A percentile compares a stretch with the other conserved stretches of the same genome.
These are phyloP conservation scores for Yamadazyma aaseri DNA, from an alignment of 1,139 yeast species.

Conservation along the genomic window DNA sequence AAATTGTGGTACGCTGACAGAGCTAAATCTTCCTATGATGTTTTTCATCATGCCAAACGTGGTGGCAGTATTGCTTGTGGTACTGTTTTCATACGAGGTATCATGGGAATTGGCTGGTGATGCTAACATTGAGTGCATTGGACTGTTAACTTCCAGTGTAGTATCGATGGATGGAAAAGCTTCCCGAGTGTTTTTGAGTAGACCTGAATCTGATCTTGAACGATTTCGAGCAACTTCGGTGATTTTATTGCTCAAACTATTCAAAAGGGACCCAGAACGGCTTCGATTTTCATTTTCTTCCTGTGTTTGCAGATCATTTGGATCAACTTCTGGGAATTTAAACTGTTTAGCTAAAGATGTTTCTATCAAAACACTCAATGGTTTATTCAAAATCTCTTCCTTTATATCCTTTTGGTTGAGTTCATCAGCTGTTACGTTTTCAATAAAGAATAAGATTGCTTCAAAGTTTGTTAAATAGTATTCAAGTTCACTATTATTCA, in stretches of 20 bases:
- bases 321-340: constrained; percentile 23
- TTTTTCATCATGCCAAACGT: constrained; percentile 32
- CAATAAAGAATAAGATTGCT: constrained; percentile 39
- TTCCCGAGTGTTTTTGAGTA: constrained; percentile 24
- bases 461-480: constrained; percentile 46
- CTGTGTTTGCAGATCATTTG: neutral
- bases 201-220: constrained; percentile 35
- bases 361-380: constrained; percentile 31
- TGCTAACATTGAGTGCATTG: constrained; percentile 2
- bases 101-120: constrained; percentile 15
- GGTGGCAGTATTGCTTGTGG: no score
- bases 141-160: constrained; percentile 13
- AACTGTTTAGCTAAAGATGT: constrained; percentile 30
- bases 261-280: constrained; percentile 40
- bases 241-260: constrained; percentile 32
- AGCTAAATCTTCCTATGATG: constrained; percentile 34
- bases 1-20: constrained; percentile 23
- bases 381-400: constrained; percentile 19
- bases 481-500: constrained; percentile 40
- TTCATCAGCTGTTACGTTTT: constrained; percentile 37
- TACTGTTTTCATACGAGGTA: constrained; percentile 12
- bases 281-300: constrained; percentile 22
- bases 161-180: constrained; percentile 25
- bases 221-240: constrained; percentile 26
- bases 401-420: constrained; percentile 15